Conservation (phyloP, 2,329 filamentous ascomycete genomes). For the Penicillium sumatraense region DNA sequence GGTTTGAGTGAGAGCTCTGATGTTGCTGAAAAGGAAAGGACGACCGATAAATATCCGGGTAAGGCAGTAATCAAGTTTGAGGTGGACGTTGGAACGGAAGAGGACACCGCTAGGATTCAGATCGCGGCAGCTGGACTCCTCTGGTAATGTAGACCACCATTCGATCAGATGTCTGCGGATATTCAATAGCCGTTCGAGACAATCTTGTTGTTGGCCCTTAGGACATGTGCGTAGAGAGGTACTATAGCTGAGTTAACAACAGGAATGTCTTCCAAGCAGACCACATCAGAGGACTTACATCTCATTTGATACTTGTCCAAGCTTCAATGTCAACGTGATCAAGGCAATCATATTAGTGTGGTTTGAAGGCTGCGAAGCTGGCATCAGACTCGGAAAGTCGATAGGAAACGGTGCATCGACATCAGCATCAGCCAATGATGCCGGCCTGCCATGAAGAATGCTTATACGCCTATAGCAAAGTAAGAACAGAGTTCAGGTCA, state of each 20-base stretch:
- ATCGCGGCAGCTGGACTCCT: conserved; percentile 46
- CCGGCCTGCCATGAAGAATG: conserved; percentile 60
- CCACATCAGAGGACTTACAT: conserved; percentile 32
- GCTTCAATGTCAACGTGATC: conserved; percentile 50
- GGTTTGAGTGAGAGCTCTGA: conserved; percentile 34
- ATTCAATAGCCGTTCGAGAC: conserved; percentile 44
- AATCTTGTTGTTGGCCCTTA: conserved; percentile 45
- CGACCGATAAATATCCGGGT: conserved; percentile 60
- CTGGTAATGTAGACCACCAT: conserved; percentile 48
- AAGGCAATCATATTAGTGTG: conserved; percentile 54
- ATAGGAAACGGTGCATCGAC: conserved; percentile 60
- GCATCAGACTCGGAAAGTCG: conserved; percentile 51
- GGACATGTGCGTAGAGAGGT: conserved; percentile 44
- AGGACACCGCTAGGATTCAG: conserved; percentile 46
- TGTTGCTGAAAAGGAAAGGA: conserved; percentile 56
- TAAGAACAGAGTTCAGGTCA: conserved; percentile 10
- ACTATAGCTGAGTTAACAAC: conserved; percentile 37
- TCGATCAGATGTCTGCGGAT: conserved; percentile 45
- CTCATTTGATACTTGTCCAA: conserved; percentile 46
- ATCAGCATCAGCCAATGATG: conserved; percentile 58
- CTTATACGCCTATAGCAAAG: conserved; percentile 52
- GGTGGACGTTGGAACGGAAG: conserved; percentile 56
- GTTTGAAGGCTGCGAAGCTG: conserved; percentile 47
- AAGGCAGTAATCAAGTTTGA: conserved; percentile 59
- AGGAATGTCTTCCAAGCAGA: conserved; percentile 5